These are phyloP conservation scores for Ailanthus altissimus DNA, from an alignment of 345 rosid genomes.

Conservation along the genomic window DNA sequence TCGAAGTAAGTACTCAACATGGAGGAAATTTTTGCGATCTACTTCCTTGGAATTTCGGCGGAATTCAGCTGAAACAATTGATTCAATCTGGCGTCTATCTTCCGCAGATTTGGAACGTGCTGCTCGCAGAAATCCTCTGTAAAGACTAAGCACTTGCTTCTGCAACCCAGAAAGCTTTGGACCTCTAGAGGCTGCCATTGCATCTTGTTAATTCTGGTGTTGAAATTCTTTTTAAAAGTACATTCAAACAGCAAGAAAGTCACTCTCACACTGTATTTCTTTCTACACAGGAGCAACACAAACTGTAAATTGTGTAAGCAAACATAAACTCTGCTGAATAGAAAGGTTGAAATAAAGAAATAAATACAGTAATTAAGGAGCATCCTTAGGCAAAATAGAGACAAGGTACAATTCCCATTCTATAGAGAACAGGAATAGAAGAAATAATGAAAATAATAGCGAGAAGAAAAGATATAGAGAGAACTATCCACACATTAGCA, in stretches of 20 bases:
- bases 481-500: background rate
- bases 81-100: constrained; percentile 59
- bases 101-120: constrained; percentile 63
- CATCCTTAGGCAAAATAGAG: background rate
- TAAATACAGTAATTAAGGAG: background rate
- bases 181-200: constrained; percentile 36
- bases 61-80: constrained; percentile 64
- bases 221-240: background rate
- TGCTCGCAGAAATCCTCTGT: constrained; percentile 82
- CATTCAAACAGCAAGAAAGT: background rate
- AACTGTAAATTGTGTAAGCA: background rate
- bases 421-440: background rate
- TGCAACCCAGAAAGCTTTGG: constrained; percentile 79
- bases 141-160: constrained; percentile 78
- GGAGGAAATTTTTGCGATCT: constrained; percentile 75
- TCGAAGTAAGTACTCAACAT: constrained; percentile 78
- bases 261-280: background rate
- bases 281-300: background rate
- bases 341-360: background rate
- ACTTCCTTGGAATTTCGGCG: constrained; percentile 59
- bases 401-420: background rate
- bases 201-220: constrained; percentile 3
- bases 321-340: background rate
- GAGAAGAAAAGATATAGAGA: background rate
- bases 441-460: no score